Evolutionary conservation across 2,329 filamentous ascomycete species (phyloP), one percentile per base, ranked within the genome.

Genomic region (Apiospora saccharicola): DNA sequence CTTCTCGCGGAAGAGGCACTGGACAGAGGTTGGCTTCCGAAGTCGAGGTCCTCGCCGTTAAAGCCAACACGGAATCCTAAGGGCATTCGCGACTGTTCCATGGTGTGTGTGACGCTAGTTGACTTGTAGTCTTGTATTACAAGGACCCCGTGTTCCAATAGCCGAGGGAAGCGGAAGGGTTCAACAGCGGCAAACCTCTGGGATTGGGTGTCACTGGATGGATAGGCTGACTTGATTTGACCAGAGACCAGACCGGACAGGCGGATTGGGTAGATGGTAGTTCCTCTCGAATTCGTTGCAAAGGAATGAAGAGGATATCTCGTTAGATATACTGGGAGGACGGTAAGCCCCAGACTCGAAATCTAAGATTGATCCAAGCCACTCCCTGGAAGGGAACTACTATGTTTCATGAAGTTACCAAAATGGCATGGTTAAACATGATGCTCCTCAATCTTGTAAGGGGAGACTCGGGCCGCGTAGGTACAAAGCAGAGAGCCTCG

Each of bases 41-140:
- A 76, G 72, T 82, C 80, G 79, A 86, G 79, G 80, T 76, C 76
- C 24, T 78, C 76, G 67, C 77, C 76, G n/a, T 69, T 72, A 72
- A 78, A 76, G 71, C 82, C 81, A 79, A 86, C 80, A 81, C 84
- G 75, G 80, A 77, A 74, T 19, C 53, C 53, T 41, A 64, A 37
- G 53, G 53, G 53, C 16, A 61, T 8, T 34, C 53, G 53, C 26
- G 22, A 16, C 26, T 22, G 26, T 3, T 70, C 71, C 76, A 79
- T 80, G 71, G 67, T 76, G 37, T 71, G 67, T 76, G 30, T 61
- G 53, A 37, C 26, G 16, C 53, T 61, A 37, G 53, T 61, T 7
- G 49, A 26, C 10, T 53, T 14, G 49, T 30, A 51, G 30, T 8
- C 16, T 34, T 61, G 30, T 37, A 61, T 61, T 10, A 61, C 53